Conservation (phyloP, 306 rosid species). For the Dryas drummondii region DNA sequence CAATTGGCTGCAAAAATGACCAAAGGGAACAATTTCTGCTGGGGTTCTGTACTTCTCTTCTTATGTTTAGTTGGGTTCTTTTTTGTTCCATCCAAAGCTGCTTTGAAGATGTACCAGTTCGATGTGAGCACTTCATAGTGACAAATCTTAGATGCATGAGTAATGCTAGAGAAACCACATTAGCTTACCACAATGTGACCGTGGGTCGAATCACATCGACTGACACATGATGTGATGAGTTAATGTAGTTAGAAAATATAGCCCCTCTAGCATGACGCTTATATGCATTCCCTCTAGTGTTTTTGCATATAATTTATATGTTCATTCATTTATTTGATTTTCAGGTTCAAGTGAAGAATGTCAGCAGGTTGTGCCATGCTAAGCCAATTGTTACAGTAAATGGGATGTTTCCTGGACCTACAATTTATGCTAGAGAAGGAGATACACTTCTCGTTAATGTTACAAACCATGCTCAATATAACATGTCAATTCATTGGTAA, state of each 20-base stretch:
- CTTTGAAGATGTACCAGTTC: background rate
- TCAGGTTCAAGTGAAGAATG: constrained; percentile 38
- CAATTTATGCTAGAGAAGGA: constrained; percentile 38
- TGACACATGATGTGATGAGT: too few species aligned
- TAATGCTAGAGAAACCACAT: too few species aligned
- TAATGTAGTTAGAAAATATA: too few species aligned
- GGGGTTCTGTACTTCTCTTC: background rate
- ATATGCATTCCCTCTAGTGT: too few species aligned
- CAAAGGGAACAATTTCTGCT: background rate
- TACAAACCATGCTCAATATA: constrained; percentile 31
- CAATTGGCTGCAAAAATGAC: constrained; percentile 3
- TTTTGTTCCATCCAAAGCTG: background rate
- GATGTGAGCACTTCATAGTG: background rate
- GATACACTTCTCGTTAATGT: constrained; percentile 35
- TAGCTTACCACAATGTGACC: too few species aligned
- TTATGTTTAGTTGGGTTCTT: background rate
- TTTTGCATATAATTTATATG: too few species aligned
- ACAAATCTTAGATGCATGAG: background rate
- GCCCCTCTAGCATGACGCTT: too few species aligned
- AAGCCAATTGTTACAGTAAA: constrained; percentile 39
- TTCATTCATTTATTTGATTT: background rate
- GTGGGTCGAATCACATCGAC: too few species aligned
- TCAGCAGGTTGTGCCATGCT: constrained; percentile 38
- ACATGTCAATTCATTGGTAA: constrained; percentile 44
- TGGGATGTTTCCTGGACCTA: constrained; percentile 43